Percentiles rank a stretch among this genome's conserved stretches.
phyloP scores from a whole-genome alignment of 352 stramenopile genomes.

The Globisporangium barbulae region DNA sequence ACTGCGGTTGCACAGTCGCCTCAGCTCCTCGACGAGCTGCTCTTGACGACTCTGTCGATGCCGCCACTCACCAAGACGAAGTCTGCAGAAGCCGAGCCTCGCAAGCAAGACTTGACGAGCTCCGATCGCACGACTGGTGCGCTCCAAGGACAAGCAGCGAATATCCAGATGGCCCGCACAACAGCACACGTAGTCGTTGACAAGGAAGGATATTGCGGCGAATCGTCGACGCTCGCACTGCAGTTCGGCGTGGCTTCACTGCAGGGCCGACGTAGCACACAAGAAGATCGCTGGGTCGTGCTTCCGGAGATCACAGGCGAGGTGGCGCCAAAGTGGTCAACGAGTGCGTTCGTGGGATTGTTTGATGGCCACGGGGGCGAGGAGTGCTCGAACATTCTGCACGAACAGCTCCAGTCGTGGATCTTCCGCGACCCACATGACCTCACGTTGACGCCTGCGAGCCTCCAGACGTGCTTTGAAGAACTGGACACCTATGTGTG shows the following conservation, averaged over 20 bases:
- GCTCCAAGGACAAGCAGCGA: background rate
- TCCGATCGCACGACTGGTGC: background rate
- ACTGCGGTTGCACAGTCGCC: conserved; percentile 56
- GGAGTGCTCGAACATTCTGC: conserved; percentile 66
- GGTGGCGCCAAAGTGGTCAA: conserved; percentile 12
- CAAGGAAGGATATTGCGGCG: conserved; percentile 34
- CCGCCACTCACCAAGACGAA: conserved; percentile 40
- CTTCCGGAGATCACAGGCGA: conserved; percentile 32
- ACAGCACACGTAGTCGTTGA: conserved; percentile 12
- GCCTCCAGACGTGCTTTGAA: conserved; percentile 49
- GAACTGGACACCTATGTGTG: conserved; percentile 67
- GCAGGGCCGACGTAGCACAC: conserved; percentile 60
- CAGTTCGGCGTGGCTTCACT: conserved; percentile 49
- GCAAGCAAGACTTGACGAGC: background rate
- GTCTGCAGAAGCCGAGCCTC: background rate
- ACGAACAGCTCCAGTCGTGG: conserved; percentile 69
- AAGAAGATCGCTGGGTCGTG: conserved; percentile 73
- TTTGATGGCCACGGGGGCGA: conserved; percentile 86
- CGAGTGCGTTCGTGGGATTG: conserved; percentile 58
- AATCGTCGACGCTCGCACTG: conserved; percentile 34
- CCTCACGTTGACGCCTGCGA: conserved; percentile 19
- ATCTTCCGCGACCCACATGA: conserved; percentile 42
- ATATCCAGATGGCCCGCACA: background rate
- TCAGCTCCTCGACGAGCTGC: conserved; percentile 64
- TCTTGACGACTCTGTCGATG: conserved; percentile 76